Conservation (phyloP, 2,329 filamentous ascomycete species). For the Ophiostoma sp. region DNA sequence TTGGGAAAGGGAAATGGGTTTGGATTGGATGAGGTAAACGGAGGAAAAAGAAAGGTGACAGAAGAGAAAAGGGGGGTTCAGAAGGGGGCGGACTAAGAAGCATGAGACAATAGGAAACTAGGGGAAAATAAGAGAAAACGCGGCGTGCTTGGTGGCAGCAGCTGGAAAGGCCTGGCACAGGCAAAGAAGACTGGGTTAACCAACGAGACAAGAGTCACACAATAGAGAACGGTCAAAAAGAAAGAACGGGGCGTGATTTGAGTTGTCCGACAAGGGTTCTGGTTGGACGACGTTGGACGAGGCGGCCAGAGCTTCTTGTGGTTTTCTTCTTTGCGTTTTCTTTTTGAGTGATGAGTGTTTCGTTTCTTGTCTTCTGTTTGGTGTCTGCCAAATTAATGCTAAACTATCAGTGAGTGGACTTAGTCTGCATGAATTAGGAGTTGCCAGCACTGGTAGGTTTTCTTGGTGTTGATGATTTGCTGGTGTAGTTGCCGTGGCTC, state of each 20-base stretch:
- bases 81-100: constrained; percentile 5
- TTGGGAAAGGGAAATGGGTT: neutral
- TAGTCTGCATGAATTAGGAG: neutral
- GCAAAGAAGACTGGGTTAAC: neutral
- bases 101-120: constrained; percentile 1
- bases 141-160: neutral
- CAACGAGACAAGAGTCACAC: neutral
- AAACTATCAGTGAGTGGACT: neutral
- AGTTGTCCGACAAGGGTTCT: neutral
- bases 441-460: neutral
- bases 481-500: neutral
- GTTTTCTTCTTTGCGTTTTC: neutral
- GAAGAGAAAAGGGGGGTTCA: neutral
- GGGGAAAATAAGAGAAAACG: neutral
- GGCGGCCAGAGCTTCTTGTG: neutral
- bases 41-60: neutral
- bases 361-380: neutral
- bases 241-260: neutral
- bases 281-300: neutral
- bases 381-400: neutral
- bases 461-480: neutral
- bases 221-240: neutral
- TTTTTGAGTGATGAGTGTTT: neutral
- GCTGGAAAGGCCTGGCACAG: neutral
- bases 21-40: neutral